A percentile compares a stretch with the other conserved stretches of the same genome.
These are phyloP conservation scores for Candida cerambycidarum DNA, from an alignment of 805 yeast species.

Conservation along the genomic window DNA sequence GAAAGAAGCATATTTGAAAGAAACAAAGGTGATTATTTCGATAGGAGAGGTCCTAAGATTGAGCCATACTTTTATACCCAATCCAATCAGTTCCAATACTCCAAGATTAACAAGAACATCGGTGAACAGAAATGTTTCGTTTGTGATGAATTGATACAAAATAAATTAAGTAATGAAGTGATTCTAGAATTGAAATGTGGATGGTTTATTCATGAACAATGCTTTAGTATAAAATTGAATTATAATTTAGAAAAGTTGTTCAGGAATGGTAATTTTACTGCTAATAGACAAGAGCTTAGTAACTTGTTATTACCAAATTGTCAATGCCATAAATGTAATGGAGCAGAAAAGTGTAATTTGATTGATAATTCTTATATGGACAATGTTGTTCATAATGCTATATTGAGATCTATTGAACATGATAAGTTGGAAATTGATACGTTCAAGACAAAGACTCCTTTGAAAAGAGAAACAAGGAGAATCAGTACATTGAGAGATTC, in stretches of 20 bases:
- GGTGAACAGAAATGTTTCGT: slow-evolving; percentile 39
- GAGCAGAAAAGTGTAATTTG: not conserved
- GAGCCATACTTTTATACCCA: slow-evolving; percentile 23
- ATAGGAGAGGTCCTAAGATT: slow-evolving; percentile 23
- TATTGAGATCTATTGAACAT: slow-evolving; percentile 12
- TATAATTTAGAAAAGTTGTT: slow-evolving; percentile 6
- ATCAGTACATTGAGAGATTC: slow-evolving; percentile 9
- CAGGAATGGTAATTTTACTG: slow-evolving; percentile 10
- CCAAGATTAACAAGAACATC: slow-evolving; percentile 5
- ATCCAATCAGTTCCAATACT: slow-evolving; percentile 16
- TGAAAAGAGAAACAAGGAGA: slow-evolving; percentile 1
- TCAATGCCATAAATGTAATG: slow-evolving; percentile 11
- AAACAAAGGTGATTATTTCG: not conserved
- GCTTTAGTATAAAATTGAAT: slow-evolving; percentile 37
- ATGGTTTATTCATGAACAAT: slow-evolving; percentile 59
- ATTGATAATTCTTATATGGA: not conserved
- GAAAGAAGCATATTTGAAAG: not conserved
- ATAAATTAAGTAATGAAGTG: slow-evolving; percentile 44
- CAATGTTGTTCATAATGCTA: slow-evolving; percentile 10
- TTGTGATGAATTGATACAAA: slow-evolving; percentile 52
- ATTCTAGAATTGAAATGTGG: slow-evolving; percentile 52
- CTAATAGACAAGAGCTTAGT: slow-evolving; percentile 3
- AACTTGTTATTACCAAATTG: slow-evolving; percentile 12
- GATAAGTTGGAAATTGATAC: slow-evolving; percentile 8
- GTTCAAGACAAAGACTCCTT: not conserved